Base-by-base conservation (phyloP, 257 asterid species). In the Nicotiana tabacum region DNA sequence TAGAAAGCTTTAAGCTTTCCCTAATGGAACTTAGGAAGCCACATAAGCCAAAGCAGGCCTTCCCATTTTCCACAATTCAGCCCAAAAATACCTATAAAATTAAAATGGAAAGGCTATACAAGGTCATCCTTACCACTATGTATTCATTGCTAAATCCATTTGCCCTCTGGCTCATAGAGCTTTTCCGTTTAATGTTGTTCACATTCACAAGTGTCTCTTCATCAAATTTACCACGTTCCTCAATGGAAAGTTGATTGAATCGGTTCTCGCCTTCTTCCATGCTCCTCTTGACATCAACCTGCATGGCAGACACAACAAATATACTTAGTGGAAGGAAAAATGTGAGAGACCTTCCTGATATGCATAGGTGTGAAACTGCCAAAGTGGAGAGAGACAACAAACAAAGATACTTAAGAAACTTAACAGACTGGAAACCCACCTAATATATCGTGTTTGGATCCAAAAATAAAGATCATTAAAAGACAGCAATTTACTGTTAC, bases 171-270 rank as follows among this genome's bases (percentile, higher is more conserved):
- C 83, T 68, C 5, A 84, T 85, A 24, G 97, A 82, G 86, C 93
- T 91, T 85, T 91, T 90, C 87, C 89, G 94, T 87, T 90, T 96
- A 57, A 96, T 92, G 89, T 84, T 94, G 90, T 94, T 93, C 82
- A 94, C 93, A 68, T 96, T 96, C 68, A 96, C 97, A 35, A 96
- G 96, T 39, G 99, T 94, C 90, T 96, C 98, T 91, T 96, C 99
- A 21, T 94, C 99, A 90, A 96, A 96, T 89, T 96, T 94, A 11
- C 97, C 98, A 66, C 98, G 98, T 83, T 96, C 99, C 88, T 96
- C 99, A 37, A 94, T 91, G 9, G 98, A 96, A 72, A 96, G 92
- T 82, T 91, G 89, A 85, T 96, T 94, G 81, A 94, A 96, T 86
- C 89, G 89, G 69, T 89, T 91, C 82, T 96, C 99, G 53, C 97